Evolutionary conservation across 164 flowering plant genomes (phyloP).

Genomic region (Platanus orientalis): DNA sequence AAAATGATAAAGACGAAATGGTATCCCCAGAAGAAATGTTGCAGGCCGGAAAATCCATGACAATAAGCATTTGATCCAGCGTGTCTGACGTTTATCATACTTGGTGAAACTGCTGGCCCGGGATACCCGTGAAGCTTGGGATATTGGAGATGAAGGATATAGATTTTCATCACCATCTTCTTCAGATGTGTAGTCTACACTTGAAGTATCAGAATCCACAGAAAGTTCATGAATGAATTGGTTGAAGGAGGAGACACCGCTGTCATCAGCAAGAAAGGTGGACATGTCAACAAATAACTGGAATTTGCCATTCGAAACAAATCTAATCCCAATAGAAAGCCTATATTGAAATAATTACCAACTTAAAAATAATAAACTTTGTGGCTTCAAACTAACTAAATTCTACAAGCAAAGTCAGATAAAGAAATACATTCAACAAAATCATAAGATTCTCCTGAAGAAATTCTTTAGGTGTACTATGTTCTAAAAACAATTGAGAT

Average conservation of each 20-base stretch:
- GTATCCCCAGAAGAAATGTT: slow-evolving; percentile 53
- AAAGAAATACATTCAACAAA: background rate
- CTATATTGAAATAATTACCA: background rate
- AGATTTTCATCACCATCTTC: slow-evolving; percentile 49
- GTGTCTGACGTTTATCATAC: slow-evolving; percentile 38
- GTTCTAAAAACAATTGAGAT: background rate
- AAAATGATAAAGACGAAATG: slow-evolving; percentile 37
- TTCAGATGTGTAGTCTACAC: slow-evolving; percentile 60
- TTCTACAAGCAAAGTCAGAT: background rate
- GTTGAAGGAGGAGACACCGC: slow-evolving; percentile 98
- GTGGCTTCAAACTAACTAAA: background rate
- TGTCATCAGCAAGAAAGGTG: slow-evolving; percentile 26
- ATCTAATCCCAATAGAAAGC: background rate
- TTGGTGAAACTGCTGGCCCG: slow-evolving; percentile 42
- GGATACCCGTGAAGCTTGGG: slow-evolving; percentile 60
- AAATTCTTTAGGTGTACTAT: background rate
- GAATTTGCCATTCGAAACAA: background rate
- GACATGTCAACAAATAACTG: slow-evolving; percentile 12
- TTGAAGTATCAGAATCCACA: slow-evolving; percentile 76
- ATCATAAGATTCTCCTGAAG: background rate
- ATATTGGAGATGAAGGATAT: slow-evolving; percentile 53
- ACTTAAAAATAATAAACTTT: no score
- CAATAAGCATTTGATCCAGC: slow-evolving; percentile 47
- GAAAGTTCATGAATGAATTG: slow-evolving; percentile 85
- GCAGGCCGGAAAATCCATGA: slow-evolving; percentile 69